phyloP scores from a whole-genome alignment of 768 basidiomycete genomes.

The Lactarius hatsudake region DNA sequence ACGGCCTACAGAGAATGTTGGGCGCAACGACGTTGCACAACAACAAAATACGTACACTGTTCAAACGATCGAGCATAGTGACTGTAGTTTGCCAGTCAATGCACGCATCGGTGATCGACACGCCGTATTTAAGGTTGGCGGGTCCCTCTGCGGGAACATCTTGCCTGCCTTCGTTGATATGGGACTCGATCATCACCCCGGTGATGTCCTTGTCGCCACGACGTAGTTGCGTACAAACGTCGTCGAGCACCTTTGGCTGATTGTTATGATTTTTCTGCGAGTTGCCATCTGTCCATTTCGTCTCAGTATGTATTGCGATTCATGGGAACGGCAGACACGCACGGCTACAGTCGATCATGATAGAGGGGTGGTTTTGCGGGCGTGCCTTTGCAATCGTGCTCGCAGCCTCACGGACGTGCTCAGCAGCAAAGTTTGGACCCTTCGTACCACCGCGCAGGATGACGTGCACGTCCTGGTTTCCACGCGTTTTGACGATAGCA shows the following conservation, averaged over 20 bases:
- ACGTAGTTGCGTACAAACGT: slow-evolving; percentile 70
- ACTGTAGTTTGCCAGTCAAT: slow-evolving; percentile 83
- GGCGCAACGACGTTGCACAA: not conserved
- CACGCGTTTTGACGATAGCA: slow-evolving; percentile 85
- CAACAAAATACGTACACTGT: slow-evolving; percentile 40
- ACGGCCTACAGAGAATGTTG: slow-evolving; percentile 14
- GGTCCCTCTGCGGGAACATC: slow-evolving; percentile 77
- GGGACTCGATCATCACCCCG: slow-evolving; percentile 96
- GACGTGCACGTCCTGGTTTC: slow-evolving; percentile 77
- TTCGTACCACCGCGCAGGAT: slow-evolving; percentile 91
- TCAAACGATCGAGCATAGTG: slow-evolving; percentile 67
- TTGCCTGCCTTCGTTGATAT: slow-evolving; percentile 89
- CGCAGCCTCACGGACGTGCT: slow-evolving; percentile 65
- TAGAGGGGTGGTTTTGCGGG: slow-evolving; percentile 51
- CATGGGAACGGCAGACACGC: not conserved
- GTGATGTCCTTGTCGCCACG: slow-evolving; percentile 72
- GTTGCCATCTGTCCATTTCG: slow-evolving; percentile 70
- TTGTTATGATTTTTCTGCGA: slow-evolving; percentile 93
- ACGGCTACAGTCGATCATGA: slow-evolving; percentile 81
- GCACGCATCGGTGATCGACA: slow-evolving; percentile 92
- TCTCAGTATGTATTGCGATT: slow-evolving; percentile 1
- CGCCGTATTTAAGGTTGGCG: slow-evolving; percentile 65
- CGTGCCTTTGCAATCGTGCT: slow-evolving; percentile 64
- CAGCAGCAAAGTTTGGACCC: slow-evolving; percentile 84
- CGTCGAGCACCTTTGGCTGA: slow-evolving; percentile 76